Percentiles rank a stretch among this genome's conserved stretches.
These are phyloP conservation scores for Eragrostis nindensis DNA, from an alignment of 176 grass and related monocot genomes.

Conservation along the genomic window DNA sequence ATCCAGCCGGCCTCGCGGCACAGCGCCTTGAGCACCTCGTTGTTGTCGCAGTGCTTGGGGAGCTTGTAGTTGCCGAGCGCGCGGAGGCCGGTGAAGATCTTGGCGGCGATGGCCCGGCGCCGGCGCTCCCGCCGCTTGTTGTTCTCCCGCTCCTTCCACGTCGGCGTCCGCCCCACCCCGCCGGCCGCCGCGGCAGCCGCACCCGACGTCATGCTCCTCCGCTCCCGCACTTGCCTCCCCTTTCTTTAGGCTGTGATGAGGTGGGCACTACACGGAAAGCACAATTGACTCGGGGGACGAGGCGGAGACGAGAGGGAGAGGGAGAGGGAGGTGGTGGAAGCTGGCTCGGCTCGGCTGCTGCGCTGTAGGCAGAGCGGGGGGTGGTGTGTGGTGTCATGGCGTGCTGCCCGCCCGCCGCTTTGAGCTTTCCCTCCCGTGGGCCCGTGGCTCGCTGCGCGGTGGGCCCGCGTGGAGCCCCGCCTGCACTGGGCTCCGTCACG, in stretches of 20 bases:
- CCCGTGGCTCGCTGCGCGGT: neutral
- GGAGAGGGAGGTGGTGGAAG: neutral
- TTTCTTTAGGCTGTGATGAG: slow-evolving; percentile 32
- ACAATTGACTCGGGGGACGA: slow-evolving; percentile 1
- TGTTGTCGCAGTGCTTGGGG: slow-evolving; percentile 99
- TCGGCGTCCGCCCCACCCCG: slow-evolving; percentile 62
- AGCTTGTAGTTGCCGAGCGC: slow-evolving; percentile 87
- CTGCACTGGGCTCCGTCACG: slow-evolving; percentile 49
- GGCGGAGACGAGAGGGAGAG: neutral
- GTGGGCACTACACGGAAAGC: slow-evolving; percentile 6
- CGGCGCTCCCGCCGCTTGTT: slow-evolving; percentile 90
- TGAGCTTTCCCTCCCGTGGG: slow-evolving; percentile 44
- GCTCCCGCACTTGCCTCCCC: slow-evolving; percentile 17
- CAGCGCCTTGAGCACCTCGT: slow-evolving; percentile 96
- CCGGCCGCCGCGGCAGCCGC: slow-evolving; percentile 39
- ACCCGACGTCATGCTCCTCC: slow-evolving; percentile 52
- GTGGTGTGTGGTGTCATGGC: neutral
- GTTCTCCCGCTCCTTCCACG: slow-evolving; percentile 99
- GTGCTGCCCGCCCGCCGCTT: neutral
- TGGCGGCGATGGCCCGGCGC: slow-evolving; percentile 87
- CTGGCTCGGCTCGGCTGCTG: neutral
- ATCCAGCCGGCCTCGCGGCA: slow-evolving; percentile 91
- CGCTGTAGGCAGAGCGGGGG: slow-evolving; percentile 28
- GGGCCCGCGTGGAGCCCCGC: slow-evolving; percentile 9
- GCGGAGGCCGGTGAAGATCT: slow-evolving; percentile 89